Conservation (phyloP, 495 filamentous ascomycete genomes). For the Aspergillus biplanus region DNA sequence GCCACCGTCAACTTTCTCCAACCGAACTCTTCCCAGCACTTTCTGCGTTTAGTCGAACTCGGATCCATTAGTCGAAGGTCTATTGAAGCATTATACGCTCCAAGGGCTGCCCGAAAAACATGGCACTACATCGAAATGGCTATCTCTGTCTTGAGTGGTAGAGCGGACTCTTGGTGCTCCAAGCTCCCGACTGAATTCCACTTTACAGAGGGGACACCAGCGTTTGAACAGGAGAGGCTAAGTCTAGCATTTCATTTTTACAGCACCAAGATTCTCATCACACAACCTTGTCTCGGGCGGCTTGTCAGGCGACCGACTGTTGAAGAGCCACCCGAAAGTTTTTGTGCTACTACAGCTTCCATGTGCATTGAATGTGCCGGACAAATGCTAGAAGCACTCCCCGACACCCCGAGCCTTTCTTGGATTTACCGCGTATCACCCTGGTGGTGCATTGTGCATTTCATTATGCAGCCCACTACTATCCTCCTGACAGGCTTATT, state of each 20-base stretch:
- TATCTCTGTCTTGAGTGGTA: slow-evolving; percentile 49
- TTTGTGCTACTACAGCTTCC: slow-evolving; percentile 50
- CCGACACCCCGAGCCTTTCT: slow-evolving; percentile 33
- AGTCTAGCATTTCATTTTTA: slow-evolving; percentile 55
- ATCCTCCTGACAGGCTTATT: slow-evolving; percentile 58
- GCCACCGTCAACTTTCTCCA: slow-evolving; percentile 27
- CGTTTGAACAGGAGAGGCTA: slow-evolving; percentile 30
- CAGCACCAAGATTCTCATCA: slow-evolving; percentile 57
- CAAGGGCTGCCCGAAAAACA: slow-evolving; percentile 48
- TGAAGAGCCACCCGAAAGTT: slow-evolving; percentile 33
- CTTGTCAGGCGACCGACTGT: slow-evolving; percentile 39
- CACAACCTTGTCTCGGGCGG: slow-evolving; percentile 60
- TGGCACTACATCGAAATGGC: slow-evolving; percentile 56
- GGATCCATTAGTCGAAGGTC: slow-evolving; percentile 51
- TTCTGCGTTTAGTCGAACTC: slow-evolving; percentile 46
- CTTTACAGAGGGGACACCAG: slow-evolving; percentile 32
- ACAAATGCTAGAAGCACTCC: slow-evolving; percentile 53
- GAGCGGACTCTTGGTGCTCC: slow-evolving; percentile 52
- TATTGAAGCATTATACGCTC: slow-evolving; percentile 55
- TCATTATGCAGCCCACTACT: slow-evolving; percentile 58
- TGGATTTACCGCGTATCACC: slow-evolving; percentile 51
- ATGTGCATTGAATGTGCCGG: slow-evolving; percentile 54
- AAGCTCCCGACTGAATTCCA: slow-evolving; percentile 50
- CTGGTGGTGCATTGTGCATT: slow-evolving; percentile 64
- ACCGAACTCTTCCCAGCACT: slow-evolving; percentile 46